Percentiles rank a stretch among this genome's conserved stretches.
Conservation (phyloP, 257 asterid species). For the Ilex asprella region DNA sequence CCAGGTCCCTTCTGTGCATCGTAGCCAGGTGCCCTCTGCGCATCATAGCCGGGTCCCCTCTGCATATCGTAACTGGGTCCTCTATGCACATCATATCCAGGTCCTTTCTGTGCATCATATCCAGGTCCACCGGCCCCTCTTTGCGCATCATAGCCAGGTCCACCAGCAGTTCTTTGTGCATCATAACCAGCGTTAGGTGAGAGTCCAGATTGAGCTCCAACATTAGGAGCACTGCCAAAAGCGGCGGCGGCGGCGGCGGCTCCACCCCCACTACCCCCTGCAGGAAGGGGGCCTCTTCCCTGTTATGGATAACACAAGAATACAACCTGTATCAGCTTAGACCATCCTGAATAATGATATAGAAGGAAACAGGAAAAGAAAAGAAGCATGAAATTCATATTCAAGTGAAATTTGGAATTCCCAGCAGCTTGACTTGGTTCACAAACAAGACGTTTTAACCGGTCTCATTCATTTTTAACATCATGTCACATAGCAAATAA, state of each 20-base stretch:
- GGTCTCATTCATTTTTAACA: no score
- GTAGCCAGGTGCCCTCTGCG: constrained; percentile 11
- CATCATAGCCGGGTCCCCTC: constrained; percentile 22
- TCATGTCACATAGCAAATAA: no score
- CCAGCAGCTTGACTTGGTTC: no score
- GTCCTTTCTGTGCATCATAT: constrained; percentile 4
- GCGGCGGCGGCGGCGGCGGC: constrained; percentile 30
- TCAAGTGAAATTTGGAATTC: background rate
- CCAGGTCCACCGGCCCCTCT: constrained; percentile 31
- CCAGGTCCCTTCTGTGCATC: constrained; percentile 24
- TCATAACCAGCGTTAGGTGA: constrained; percentile 38
- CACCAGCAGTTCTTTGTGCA: constrained; percentile 20
- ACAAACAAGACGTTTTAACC: no score
- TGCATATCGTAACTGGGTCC: constrained; percentile 16
- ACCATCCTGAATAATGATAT: no score
- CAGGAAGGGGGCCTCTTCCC: constrained; percentile 46
- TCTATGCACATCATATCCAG: constrained; percentile 13
- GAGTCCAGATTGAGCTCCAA: constrained; percentile 38
- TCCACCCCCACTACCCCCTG: constrained; percentile 43
- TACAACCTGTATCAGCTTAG: no score
- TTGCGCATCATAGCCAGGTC: constrained; percentile 36
- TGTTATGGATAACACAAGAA: constrained; percentile 15
- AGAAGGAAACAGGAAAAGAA: background rate
- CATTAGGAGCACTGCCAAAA: constrained; percentile 38
- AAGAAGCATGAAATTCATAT: constrained; percentile 13